Evolutionary conservation across 495 filamentous ascomycete species (phyloP).

Genomic region (Aspergillus olivimuriae): DNA sequence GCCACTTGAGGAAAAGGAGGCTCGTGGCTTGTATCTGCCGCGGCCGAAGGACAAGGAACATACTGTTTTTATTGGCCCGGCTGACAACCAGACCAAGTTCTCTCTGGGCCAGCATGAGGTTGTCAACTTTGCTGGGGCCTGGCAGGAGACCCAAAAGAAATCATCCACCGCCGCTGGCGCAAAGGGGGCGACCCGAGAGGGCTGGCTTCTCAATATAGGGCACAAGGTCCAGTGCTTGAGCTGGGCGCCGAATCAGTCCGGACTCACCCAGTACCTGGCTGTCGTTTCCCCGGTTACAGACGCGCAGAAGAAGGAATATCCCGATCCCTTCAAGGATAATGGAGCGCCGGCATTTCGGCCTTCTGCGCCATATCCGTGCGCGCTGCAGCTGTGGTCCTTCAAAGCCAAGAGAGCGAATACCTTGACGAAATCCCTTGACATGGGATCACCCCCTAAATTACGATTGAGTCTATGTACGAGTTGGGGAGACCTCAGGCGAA

Average conservation of each 20-base stretch:
- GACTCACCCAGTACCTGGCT: slow-evolving; percentile 49
- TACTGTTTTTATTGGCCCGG: slow-evolving; percentile 48
- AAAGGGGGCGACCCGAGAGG: slow-evolving; percentile 37
- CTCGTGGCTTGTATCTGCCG: slow-evolving; percentile 35
- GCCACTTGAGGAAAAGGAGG: slow-evolving; percentile 22
- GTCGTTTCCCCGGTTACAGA: slow-evolving; percentile 36
- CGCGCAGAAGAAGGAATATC: slow-evolving; percentile 24
- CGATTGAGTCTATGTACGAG: slow-evolving; percentile 52
- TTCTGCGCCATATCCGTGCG: slow-evolving; percentile 37
- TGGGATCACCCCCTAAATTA: slow-evolving; percentile 31
- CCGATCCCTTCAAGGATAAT: slow-evolving; percentile 20
- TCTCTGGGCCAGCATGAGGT: slow-evolving; percentile 32
- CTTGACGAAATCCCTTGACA: slow-evolving; percentile 31
- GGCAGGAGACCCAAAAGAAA: slow-evolving; percentile 19
- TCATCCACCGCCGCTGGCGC: not conserved
- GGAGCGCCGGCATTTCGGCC: slow-evolving; percentile 42
- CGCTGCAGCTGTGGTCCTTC: slow-evolving; percentile 58
- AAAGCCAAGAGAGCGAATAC: slow-evolving; percentile 23
- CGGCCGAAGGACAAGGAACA: slow-evolving; percentile 23
- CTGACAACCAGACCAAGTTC: slow-evolving; percentile 35
- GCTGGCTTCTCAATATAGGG: slow-evolving; percentile 55
- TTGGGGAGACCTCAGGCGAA: slow-evolving; percentile 54
- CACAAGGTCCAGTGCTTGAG: slow-evolving; percentile 44
- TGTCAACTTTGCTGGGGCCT: slow-evolving; percentile 40
- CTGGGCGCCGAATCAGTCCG: slow-evolving; percentile 52